Percentiles rank a stretch among this genome's conserved stretches.
phyloP scores from a whole-genome alignment of 148 eudicot species.

The Amaranthus cruentus region DNA sequence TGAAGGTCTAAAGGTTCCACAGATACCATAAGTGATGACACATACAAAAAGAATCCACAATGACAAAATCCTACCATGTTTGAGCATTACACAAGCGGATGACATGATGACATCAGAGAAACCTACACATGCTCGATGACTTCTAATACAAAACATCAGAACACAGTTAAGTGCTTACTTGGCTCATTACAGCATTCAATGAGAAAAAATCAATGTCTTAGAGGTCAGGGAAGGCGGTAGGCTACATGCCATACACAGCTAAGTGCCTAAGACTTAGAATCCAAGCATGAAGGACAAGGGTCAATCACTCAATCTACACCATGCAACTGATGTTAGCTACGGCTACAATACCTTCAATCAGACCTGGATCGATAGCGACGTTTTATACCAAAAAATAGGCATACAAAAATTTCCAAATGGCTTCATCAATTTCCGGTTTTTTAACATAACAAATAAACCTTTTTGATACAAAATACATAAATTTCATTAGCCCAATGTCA shows the following conservation, averaged over 20 bases:
- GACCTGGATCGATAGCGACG: neutral
- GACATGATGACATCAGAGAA: neutral
- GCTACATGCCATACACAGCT: neutral
- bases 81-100: neutral
- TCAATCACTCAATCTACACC: neutral
- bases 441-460: neutral
- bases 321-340: neutral
- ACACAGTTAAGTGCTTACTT: neutral
- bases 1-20: neutral
- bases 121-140: neutral
- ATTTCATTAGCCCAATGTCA: no score
- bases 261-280: neutral
- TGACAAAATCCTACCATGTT: neutral
- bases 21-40: constrained; percentile 6
- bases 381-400: neutral
- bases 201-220: neutral
- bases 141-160: neutral
- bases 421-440: neutral
- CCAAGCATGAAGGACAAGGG: neutral
- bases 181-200: neutral
- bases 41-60: neutral
- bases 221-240: neutral
- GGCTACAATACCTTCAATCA: neutral
- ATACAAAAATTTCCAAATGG: neutral
- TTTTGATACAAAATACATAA: neutral